phyloP scores from a whole-genome alignment of 1,139 yeast species.

The Pichia terricola region DNA sequence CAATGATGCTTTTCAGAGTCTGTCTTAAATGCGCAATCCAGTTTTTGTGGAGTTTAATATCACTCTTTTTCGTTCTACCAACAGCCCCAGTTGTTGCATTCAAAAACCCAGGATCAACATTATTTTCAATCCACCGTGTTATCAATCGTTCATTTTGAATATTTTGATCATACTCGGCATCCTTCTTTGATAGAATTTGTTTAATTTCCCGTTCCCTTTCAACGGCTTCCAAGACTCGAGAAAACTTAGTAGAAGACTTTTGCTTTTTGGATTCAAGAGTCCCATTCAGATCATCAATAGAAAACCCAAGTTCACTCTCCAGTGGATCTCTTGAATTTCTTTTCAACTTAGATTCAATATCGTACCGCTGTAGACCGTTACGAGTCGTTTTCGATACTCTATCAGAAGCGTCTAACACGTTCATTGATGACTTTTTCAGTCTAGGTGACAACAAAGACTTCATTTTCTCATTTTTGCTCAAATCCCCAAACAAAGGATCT shows the following conservation, averaged over 20 bases:
- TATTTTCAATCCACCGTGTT: neutral
- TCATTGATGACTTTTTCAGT: neutral
- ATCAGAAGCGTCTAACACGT: too few relatives aligned
- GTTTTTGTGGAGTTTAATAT: too few relatives aligned
- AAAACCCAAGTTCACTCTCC: conserved; percentile 11
- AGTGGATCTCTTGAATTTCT: conserved; percentile 4
- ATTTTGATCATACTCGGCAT: neutral
- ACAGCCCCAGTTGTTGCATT: neutral
- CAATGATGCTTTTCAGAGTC: too few relatives aligned
- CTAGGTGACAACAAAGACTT: conserved; percentile 5
- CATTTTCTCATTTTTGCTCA: conserved; percentile 1
- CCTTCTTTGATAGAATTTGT: neutral
- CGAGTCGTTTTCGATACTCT: too few relatives aligned
- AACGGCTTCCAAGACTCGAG: neutral
- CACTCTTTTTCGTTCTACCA: too few relatives aligned
- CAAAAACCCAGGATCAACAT: neutral
- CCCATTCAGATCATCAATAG: neutral
- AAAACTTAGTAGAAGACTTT: neutral
- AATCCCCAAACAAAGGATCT: conserved; percentile 11
- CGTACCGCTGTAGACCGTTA: neutral
- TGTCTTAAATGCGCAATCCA: too few relatives aligned
- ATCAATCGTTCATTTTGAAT: neutral
- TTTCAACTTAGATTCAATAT: conserved; percentile 6
- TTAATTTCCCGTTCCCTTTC: neutral
- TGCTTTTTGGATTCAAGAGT: neutral